Conservation (phyloP, 1,284 basidiomycete genomes). For the Neolentinus lepideus region DNA sequence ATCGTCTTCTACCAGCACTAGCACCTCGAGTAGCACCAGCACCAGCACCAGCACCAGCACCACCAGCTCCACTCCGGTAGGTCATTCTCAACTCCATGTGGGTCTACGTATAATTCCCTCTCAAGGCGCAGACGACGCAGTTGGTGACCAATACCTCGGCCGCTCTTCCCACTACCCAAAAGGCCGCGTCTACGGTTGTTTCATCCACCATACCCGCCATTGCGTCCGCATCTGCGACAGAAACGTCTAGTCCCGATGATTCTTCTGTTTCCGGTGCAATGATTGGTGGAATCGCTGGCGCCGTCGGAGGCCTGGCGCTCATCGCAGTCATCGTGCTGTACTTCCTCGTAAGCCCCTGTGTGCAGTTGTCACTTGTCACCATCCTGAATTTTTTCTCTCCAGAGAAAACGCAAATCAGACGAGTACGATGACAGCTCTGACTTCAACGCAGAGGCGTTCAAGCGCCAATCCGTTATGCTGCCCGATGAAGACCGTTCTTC, state of each 20-base stretch:
- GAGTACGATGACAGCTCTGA: slow-evolving; percentile 28
- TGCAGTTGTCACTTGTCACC: slow-evolving; percentile 1
- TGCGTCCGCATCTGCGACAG: slow-evolving; percentile 6
- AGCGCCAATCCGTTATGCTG: slow-evolving; percentile 51
- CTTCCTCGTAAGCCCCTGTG: slow-evolving; percentile 39
- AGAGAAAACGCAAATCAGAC: slow-evolving; percentile 36
- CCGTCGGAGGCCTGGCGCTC: slow-evolving; percentile 38
- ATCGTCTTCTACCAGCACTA: background rate
- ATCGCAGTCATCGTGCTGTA: slow-evolving; percentile 42
- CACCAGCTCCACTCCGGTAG: background rate
- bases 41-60: background rate
- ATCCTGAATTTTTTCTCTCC: background rate
- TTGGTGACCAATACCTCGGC: background rate
- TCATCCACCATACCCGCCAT: slow-evolving; percentile 13
- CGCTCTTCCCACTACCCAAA: background rate
- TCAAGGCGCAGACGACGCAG: background rate
- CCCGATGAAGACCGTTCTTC: slow-evolving; percentile 38
- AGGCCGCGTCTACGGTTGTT: background rate
- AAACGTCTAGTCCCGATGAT: slow-evolving; percentile 3
- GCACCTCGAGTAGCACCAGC: background rate
- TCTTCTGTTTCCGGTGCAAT: slow-evolving; percentile 32
- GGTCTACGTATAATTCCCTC: too few relatives aligned
- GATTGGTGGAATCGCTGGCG: slow-evolving; percentile 46
- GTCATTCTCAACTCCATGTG: too few relatives aligned
- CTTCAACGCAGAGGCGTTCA: slow-evolving; percentile 49